Evolutionary conservation across 768 basidiomycete species (phyloP).

Genomic region (Kwoniella shandongensis): DNA sequence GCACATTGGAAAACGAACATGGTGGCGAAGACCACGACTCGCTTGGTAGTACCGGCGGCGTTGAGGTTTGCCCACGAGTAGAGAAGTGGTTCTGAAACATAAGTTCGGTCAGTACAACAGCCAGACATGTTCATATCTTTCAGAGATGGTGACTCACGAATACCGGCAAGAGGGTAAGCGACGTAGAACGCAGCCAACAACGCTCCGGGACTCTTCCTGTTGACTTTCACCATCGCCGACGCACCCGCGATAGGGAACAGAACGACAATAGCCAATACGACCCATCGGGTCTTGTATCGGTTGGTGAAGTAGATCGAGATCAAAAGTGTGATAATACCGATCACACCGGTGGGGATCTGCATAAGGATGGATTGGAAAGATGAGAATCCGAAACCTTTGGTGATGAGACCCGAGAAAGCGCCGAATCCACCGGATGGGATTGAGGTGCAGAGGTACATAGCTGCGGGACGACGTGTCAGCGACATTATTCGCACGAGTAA

Average conservation of each 20-base stretch:
- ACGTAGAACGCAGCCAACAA: slow-evolving; percentile 33
- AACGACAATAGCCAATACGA: slow-evolving; percentile 24
- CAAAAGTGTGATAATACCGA: slow-evolving; percentile 36
- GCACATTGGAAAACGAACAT: slow-evolving; percentile 31
- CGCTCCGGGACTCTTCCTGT: slow-evolving; percentile 16
- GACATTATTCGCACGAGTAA: neutral
- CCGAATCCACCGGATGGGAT: slow-evolving; percentile 17
- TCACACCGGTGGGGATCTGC: slow-evolving; percentile 46
- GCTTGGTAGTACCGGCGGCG: slow-evolving; percentile 45
- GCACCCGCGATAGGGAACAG: slow-evolving; percentile 21
- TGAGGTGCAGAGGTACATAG: slow-evolving; percentile 16
- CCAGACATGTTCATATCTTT: no score
- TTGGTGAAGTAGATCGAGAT: slow-evolving; percentile 42
- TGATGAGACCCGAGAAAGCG: slow-evolving; percentile 24
- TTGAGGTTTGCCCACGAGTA: slow-evolving; percentile 46
- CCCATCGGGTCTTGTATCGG: slow-evolving; percentile 38
- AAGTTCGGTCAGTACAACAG: neutral
- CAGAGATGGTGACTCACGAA: slow-evolving; percentile 17
- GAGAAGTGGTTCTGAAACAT: slow-evolving; percentile 5
- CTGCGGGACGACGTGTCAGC: neutral
- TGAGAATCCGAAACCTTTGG: slow-evolving; percentile 21
- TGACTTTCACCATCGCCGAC: slow-evolving; percentile 21
- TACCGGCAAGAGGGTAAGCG: slow-evolving; percentile 31
- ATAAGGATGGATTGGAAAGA: slow-evolving; percentile 32
- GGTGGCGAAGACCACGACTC: slow-evolving; percentile 40